A percentile compares a stretch with the other conserved stretches of the same genome.
Conservation (phyloP, 768 basidiomycete species). For the Suillus brevipes region DNA sequence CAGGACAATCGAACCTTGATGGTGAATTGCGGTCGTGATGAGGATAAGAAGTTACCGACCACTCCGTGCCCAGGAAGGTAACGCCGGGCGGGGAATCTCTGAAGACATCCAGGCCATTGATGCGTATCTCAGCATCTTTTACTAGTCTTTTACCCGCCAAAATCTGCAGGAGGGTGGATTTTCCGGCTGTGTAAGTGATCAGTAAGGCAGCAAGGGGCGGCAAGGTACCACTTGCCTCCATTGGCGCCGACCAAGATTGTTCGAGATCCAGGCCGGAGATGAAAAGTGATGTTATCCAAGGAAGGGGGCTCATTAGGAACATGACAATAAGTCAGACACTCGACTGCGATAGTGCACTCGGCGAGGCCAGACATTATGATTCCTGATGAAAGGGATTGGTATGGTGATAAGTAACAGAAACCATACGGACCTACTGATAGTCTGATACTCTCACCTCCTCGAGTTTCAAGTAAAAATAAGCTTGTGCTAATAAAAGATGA, state of each 20-base stretch:
- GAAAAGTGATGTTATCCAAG: constrained; percentile 63
- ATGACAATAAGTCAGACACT: constrained; percentile 61
- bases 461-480: neutral
- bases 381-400: constrained; percentile 4
- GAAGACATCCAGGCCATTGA: constrained; percentile 87
- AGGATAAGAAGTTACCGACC: constrained; percentile 46
- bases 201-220: neutral
- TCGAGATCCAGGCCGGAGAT: constrained; percentile 72
- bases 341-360: constrained; percentile 36
- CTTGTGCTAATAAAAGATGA: neutral
- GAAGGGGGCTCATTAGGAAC: constrained; percentile 44
- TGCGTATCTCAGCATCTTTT: constrained; percentile 58
- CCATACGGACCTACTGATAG: neutral
- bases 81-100: constrained; percentile 80
- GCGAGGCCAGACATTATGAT: neutral
- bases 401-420: constrained; percentile 6
- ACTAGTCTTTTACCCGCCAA: constrained; percentile 90
- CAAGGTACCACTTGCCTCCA: constrained; percentile 60
- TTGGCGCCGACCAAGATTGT: constrained; percentile 92
- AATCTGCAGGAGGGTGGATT: constrained; percentile 94
- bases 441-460: neutral
- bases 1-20: neutral
- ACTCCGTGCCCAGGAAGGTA: constrained; percentile 92
- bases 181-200: constrained; percentile 60
- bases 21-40: neutral